Base-by-base conservation (phyloP, 1,139 yeast genomes). In the Pichia sp. region DNA sequence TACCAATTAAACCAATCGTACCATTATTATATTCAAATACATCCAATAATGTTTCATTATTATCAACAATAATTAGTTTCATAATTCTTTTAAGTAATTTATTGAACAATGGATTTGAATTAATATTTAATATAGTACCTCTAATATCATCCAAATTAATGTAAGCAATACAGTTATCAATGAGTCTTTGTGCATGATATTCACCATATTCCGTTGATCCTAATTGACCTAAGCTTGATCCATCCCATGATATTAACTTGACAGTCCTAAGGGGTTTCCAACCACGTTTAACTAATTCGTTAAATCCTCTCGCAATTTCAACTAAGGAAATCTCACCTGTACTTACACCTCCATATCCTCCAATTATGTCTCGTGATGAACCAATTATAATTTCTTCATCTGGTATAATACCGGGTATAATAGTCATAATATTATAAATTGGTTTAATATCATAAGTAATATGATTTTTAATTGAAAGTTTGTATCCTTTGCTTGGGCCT, bases 221-320 rank as follows among this genome's bases (percentile, higher is more conserved):
- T 8, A 75, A 39, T 52, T 62, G 55, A 0, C 74, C 78, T 33
- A 63, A 63, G 40, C 69, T 71, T 20, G 68, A 69, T 7, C 74
- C 80, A 57, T 76, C 81, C 78, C 78, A 76, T 29, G 73, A 68
- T 0, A 71, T 66, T 26, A 75, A 57, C 45, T 67, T 69, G n/a
- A 77, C 71, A 0, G 78, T 73, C 43, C 81, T 61, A 44, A 74
- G 57, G 4, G 82, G 82, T 52, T 67, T 74, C 80, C 79, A 77
- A 1, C 80, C 80, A 38, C 56, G 62, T 53, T 64, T 57, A 4
- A 59, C 50, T 30, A 74, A 54, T 11, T 63, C 60, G 26, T 55
- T 56, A 40, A 74, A 60, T 0, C 75, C 75, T 42, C 76, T 60
- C 1, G 75, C 70, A 20, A 75, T 52, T 49, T 74, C 78, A 30